Conservation (phyloP, 2,329 filamentous ascomycete genomes). For the Emergomyces orientalis region DNA sequence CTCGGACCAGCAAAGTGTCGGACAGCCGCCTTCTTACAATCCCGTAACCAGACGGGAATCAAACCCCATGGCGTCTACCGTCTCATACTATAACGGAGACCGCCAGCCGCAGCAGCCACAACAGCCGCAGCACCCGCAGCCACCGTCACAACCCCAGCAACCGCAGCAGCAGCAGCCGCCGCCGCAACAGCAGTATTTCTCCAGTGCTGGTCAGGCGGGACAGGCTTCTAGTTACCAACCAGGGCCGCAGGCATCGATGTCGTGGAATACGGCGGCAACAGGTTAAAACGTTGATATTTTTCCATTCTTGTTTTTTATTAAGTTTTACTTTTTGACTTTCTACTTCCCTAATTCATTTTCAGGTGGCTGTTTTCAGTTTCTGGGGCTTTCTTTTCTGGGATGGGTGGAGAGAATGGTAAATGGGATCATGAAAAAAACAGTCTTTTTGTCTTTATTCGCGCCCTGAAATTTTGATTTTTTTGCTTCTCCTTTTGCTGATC, state of each 20-base stretch:
- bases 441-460: background rate
- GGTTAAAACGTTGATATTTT: background rate
- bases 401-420: background rate
- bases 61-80: constrained; percentile 22
- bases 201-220: background rate
- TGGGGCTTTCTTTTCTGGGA: constrained; percentile 1
- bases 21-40: constrained; percentile 22
- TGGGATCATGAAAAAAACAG: background rate
- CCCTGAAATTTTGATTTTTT: background rate
- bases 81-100: constrained; percentile 29
- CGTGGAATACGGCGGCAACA: constrained; percentile 1
- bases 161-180: constrained; percentile 1
- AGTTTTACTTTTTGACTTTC: background rate
- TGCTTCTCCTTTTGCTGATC: background rate
- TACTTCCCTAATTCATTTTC: background rate
- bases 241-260: background rate
- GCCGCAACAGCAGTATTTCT: constrained; percentile 3
- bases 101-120: constrained; percentile 18
- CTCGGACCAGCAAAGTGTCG: constrained; percentile 9
- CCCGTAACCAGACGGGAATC: constrained; percentile 29
- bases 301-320: background rate
- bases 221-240: constrained; percentile 1
- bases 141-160: constrained; percentile 12
- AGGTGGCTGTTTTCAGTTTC: background rate
- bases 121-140: background rate